Percentiles rank a stretch among this genome's conserved stretches.
These are phyloP conservation scores for Bretschneidera sinensis DNA, from an alignment of 345 rosid species.

Conservation along the genomic window DNA sequence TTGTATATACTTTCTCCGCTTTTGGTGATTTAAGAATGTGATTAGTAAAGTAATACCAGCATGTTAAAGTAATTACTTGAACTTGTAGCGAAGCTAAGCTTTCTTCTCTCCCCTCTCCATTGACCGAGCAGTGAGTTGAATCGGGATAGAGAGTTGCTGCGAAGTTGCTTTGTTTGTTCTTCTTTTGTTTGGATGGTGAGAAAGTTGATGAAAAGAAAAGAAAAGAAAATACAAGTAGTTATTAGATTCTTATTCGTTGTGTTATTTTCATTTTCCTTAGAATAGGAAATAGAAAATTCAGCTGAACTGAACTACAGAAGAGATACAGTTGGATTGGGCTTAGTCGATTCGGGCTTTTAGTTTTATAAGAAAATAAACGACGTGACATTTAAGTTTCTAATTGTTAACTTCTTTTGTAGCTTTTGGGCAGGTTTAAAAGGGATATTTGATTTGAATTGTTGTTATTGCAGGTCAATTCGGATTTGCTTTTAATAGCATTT, in stretches of 20 bases:
- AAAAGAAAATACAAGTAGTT: too few relatives aligned
- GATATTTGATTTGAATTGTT: slow-evolving; percentile 7
- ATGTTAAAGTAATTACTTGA: not conserved
- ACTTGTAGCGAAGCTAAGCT: slow-evolving; percentile 28
- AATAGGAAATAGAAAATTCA: slow-evolving; percentile 1
- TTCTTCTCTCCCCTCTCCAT: slow-evolving; percentile 17
- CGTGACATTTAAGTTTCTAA: slow-evolving; percentile 4
- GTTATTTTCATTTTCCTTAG: not conserved
- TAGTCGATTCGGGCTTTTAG: slow-evolving; percentile 7
- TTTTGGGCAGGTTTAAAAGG: too few relatives aligned
- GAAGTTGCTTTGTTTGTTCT: slow-evolving; percentile 30
- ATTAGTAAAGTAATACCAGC: slow-evolving; percentile 1
- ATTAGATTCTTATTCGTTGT: not conserved
- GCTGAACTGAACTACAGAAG: not conserved
- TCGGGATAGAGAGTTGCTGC: slow-evolving; percentile 11
- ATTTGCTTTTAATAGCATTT: slow-evolving; percentile 7
- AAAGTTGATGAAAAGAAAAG: slow-evolving; percentile 17
- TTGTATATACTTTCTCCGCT: not conserved
- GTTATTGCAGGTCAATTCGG: slow-evolving; percentile 12
- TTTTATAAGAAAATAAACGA: slow-evolving; percentile 5
- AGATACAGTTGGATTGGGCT: not conserved
- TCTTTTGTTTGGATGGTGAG: slow-evolving; percentile 22
- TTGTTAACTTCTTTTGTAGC: slow-evolving; percentile 3
- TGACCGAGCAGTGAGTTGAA: slow-evolving; percentile 35
- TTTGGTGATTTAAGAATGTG: not conserved